Evolutionary conservation across 805 yeast species (phyloP).

Genomic region (Ogataea chonburiensis): DNA sequence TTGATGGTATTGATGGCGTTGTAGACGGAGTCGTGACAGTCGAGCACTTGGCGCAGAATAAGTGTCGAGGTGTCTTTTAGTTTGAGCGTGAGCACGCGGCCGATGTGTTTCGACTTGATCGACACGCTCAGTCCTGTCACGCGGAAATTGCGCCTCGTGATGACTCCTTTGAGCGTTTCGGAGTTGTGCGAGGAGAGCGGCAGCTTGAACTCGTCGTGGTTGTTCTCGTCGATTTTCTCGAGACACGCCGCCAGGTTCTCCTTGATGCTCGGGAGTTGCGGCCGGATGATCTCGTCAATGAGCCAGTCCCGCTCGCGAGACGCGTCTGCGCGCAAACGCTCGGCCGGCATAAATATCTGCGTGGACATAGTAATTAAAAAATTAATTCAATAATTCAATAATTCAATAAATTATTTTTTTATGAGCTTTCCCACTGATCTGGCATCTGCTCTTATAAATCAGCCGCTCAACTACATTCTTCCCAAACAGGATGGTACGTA

Average conservation of each 20-base stretch:
- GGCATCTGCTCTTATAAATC: slow-evolving; percentile 24
- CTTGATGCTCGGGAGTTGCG: slow-evolving; percentile 45
- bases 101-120: slow-evolving; percentile 38
- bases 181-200: slow-evolving; percentile 57
- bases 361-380: slow-evolving; percentile 24
- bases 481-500: slow-evolving; percentile 42
- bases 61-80: slow-evolving; percentile 37
- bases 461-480: slow-evolving; percentile 38
- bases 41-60: slow-evolving; percentile 42
- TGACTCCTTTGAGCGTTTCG: slow-evolving; percentile 58
- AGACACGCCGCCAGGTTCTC: slow-evolving; percentile 45
- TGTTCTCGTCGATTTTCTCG: slow-evolving; percentile 36
- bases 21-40: slow-evolving; percentile 36
- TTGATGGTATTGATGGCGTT: slow-evolving; percentile 45
- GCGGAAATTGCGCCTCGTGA: slow-evolving; percentile 54
- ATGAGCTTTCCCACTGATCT: slow-evolving; percentile 17
- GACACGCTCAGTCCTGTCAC: slow-evolving; percentile 47
- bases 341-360: slow-evolving; percentile 19
- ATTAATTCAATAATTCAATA: no score
- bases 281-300: slow-evolving; percentile 44
- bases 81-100: slow-evolving; percentile 39
- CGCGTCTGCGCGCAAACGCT: slow-evolving; percentile 13
- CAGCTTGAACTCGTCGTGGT: slow-evolving; percentile 46
- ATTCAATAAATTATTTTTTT: slow-evolving; percentile 1
- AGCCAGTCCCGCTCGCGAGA: slow-evolving; percentile 45